Percentiles rank a stretch among this genome's conserved stretches.
phyloP scores from a whole-genome alignment of 495 filamentous ascomycete species.

The Neurospora sp. region DNA sequence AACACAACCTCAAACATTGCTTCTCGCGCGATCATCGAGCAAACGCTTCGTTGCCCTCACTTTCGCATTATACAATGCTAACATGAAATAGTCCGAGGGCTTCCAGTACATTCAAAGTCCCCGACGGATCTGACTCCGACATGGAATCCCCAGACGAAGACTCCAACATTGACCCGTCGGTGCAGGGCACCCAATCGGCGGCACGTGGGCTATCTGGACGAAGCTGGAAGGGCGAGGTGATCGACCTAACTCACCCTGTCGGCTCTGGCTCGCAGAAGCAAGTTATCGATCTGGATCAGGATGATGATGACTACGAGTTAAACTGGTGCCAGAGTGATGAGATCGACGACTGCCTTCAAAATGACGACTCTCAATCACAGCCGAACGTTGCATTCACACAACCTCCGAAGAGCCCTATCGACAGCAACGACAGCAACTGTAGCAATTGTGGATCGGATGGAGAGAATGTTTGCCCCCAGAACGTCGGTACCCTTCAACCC shows the following conservation, averaged over 20 bases:
- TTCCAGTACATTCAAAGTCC: constrained; percentile 16
- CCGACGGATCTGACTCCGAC: constrained; percentile 17
- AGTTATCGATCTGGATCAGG: background rate
- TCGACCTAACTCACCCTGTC: background rate
- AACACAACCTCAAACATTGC: background rate
- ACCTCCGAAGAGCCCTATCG: background rate
- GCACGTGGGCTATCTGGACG: background rate
- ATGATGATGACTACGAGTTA: background rate
- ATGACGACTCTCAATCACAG: constrained; percentile 14
- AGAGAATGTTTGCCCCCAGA: background rate
- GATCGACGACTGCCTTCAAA: constrained; percentile 9
- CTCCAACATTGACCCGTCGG: constrained; percentile 1
- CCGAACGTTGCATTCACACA: background rate
- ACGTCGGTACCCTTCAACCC: background rate
- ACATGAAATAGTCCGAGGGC: background rate
- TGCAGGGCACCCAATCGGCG: background rate
- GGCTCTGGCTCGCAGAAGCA: background rate
- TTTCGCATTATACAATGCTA: background rate
- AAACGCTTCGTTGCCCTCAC: background rate
- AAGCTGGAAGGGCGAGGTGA: background rate
- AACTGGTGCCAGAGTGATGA: constrained; percentile 9
- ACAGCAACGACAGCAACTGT: background rate
- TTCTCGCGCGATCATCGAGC: background rate
- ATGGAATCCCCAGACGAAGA: constrained; percentile 7
- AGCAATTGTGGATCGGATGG: background rate